Conservation (phyloP, 805 yeast genomes). For the Candida palmyrensis region DNA sequence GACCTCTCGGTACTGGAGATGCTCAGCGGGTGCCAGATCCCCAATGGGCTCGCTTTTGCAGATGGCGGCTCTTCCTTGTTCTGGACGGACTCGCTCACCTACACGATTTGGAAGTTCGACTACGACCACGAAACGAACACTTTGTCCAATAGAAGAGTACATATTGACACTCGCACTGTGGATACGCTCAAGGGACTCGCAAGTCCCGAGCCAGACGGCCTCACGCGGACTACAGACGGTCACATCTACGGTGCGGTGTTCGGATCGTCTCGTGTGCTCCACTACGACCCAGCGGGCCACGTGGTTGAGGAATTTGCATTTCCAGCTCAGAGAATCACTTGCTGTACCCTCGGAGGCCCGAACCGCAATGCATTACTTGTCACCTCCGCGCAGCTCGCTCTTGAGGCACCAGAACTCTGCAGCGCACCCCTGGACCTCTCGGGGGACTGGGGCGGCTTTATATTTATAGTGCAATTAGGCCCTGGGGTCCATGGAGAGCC, state of each 20-base stretch:
- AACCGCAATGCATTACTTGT: constrained; percentile 55
- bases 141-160: constrained; percentile 22
- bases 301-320: constrained; percentile 46
- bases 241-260: constrained; percentile 65
- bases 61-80: constrained; percentile 22
- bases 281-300: constrained; percentile 45
- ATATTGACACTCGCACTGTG: constrained; percentile 13
- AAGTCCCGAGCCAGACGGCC: constrained; percentile 74
- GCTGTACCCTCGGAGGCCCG: constrained; percentile 66
- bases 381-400: constrained; percentile 56
- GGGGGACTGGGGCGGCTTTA: constrained; percentile 58
- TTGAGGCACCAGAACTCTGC: constrained; percentile 30
- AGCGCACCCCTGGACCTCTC: constrained; percentile 17
- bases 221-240: constrained; percentile 50
- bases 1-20: constrained; percentile 27
- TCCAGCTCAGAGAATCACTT: constrained; percentile 60
- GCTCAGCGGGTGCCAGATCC: constrained; percentile 40
- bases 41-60: constrained; percentile 58
- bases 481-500: constrained; percentile 22
- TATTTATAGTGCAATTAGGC: constrained; percentile 42
- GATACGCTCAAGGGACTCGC: constrained; percentile 31
- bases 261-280: constrained; percentile 53
- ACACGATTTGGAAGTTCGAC: constrained; percentile 33
- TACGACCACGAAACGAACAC: constrained; percentile 25
- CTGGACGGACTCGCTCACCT: constrained; percentile 38